Evolutionary conservation across 495 filamentous ascomycete genomes (phyloP), one percentile per base, ranked within the genome.

Genomic region (Tuber umbilicatum): DNA sequence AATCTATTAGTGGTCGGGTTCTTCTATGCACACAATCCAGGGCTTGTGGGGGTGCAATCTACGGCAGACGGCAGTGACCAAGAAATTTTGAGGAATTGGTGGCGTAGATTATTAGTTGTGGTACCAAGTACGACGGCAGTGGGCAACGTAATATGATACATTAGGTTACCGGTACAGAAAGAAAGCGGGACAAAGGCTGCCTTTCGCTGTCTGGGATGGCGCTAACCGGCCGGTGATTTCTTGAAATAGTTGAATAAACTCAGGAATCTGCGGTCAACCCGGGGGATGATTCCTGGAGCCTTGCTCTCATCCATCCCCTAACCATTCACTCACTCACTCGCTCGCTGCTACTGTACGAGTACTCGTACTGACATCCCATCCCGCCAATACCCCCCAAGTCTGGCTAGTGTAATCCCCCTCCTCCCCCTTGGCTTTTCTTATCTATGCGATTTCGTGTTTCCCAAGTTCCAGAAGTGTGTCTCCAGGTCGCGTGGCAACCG

Each of bases 401-500:
- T 23, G 47, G 23, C 47, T 10, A 27, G 9, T 55, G 47, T 55
- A 55, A 55, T 47, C 7, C 23, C 42, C 16, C 43, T 2, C 55
- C 55, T n/a, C 47, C 23, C n/a, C 12, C 10, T 31, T 64, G 10
- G 27, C 47, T 64, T 64, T 64, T 64, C 55, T 64, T 31, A 64
- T 55, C 47, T n/a, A 12, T 55, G 47, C 7, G 23, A 27, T n/a
- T 55, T n/a, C 23, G 23, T n/a, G 47, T 23, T 55, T n/a, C 47
- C 55, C 55, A 64, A 5, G 55, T 31, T 31, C 55, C 14, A 64
- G 55, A 31, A 14, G 27, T 64, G 27, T 64, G 55, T 9, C 27
- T n/a, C 31, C n/a, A 31, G n/a, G 55, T 64, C 55, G 55, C 55
- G 55, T 64, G 55, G 55, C 55, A 64, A 64, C n/a, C 55, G 9